These are phyloP conservation scores for Fusarium longipes DNA, from an alignment of 2,329 filamentous ascomycete species.

Conservation along the genomic window DNA sequence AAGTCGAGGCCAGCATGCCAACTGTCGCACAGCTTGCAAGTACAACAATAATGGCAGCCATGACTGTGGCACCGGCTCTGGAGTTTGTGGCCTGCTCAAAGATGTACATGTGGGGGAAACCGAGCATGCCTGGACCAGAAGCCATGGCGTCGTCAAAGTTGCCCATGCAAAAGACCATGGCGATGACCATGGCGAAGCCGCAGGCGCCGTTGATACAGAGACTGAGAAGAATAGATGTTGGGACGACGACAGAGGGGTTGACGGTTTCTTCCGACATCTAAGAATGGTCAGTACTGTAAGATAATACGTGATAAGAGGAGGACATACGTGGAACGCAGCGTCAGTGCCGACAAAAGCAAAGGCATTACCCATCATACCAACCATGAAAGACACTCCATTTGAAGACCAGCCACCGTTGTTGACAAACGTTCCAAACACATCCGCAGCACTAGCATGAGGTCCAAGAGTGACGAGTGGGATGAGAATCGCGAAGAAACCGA, in stretches of 20 bases:
- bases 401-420: constrained; percentile 59
- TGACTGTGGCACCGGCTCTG: constrained; percentile 60
- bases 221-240: constrained; percentile 61
- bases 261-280: constrained; percentile 60
- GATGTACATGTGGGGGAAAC: constrained; percentile 69
- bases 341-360: constrained; percentile 51
- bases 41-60: constrained; percentile 62
- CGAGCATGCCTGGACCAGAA: constrained; percentile 55
- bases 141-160: constrained; percentile 58
- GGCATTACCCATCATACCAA: constrained; percentile 57
- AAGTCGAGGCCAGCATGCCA: constrained; percentile 67
- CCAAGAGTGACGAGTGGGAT: constrained; percentile 49
- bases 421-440: constrained; percentile 58
- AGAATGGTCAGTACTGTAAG: not conserved
- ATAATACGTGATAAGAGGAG: fast-evolving
- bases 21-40: constrained; percentile 62
- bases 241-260: constrained; percentile 62
- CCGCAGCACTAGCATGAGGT: constrained; percentile 47
- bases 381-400: constrained; percentile 58
- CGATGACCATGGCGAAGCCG: constrained; percentile 67
- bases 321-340: constrained; percentile 48
- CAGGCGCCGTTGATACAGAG: constrained; percentile 62
- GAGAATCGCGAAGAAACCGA: constrained; percentile 50
- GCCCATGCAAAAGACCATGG: constrained; percentile 64
- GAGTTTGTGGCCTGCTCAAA: constrained; percentile 64